Evolutionary conservation across 345 rosid species (phyloP), one percentile per base, ranked within the genome.

Genomic region (Dipteronia dyeriana): DNA sequence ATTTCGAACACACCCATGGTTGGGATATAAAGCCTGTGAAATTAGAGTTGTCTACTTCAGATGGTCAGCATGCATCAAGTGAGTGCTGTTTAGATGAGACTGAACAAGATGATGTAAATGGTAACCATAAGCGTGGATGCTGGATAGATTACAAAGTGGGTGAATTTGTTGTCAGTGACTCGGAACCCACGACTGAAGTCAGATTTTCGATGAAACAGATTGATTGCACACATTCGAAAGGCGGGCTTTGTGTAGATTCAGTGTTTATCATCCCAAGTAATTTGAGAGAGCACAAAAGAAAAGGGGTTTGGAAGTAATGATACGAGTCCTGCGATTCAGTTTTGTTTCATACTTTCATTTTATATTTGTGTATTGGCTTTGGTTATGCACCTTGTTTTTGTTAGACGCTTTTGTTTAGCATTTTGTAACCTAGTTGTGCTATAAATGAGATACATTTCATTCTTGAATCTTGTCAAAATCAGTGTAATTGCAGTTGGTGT

Each of bases 201-300:
- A 84, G 85, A 39, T 95, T 92, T 85, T 93, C 97, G 19, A 87
- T 95, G 96, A 95, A 91, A 83, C 99, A 93, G 91, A 93, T 93
- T 38, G 99, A 91, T 66, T 95, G 99, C 84, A 95, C 98, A 0
- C 99, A 93, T 71, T 95, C 98, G 1, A 93, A 93, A 85, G 98
- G 97, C 2, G 98, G 99, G 73, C 82, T 95, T 71, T 95, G 98
- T 79, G 96, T 95, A 74, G 98, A 91, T 89, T 84, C 97, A 59
- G 99, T 95, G 77, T 93, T 82, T 80, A 90, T 95, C 26, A 85
- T 88, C 80, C 98, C 98, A 43, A 91, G 88, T 70, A 84, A 88
- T 70, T 78, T 95, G 87, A 88, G 77, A 82, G 89, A 82, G 25
- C 82, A 66, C 56, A 90, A 70, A 82, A 87, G 83, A 81, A 86